Conservation (phyloP, 2,329 filamentous ascomycete species). For the Colletotrichum trifolii region DNA sequence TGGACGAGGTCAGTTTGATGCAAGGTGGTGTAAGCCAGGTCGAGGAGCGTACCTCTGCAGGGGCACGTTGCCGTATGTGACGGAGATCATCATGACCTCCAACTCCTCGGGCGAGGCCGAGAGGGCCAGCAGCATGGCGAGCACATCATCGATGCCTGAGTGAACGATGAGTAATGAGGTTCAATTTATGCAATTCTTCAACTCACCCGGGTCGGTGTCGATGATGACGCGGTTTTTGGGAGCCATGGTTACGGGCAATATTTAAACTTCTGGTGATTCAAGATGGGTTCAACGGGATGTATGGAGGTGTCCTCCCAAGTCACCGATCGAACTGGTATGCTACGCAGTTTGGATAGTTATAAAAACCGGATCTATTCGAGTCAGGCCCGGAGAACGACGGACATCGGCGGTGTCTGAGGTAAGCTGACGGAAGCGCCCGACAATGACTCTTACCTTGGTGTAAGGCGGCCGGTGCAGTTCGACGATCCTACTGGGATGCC, state of each 20-base stretch:
- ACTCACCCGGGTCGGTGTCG: slow-evolving; percentile 87
- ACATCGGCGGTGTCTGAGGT: slow-evolving; percentile 12
- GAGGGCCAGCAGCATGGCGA: slow-evolving; percentile 88
- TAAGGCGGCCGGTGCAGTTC: not conserved
- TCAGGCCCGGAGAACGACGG: slow-evolving; percentile 27
- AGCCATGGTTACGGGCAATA: slow-evolving; percentile 60
- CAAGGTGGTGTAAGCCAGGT: not conserved
- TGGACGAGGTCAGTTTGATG: slow-evolving; percentile 46
- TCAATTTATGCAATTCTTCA: not conserved
- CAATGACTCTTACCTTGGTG: not conserved
- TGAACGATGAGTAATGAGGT: slow-evolving; percentile 4
- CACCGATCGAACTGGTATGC: not conserved
- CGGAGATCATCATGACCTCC: slow-evolving; percentile 84
- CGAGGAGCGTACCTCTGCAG: slow-evolving; percentile 73
- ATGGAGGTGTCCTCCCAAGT: slow-evolving; percentile 7
- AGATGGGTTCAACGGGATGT: too few relatives aligned
- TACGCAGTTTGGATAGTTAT: not conserved
- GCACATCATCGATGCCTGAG: slow-evolving; percentile 86
- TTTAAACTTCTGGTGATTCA: not conserved
- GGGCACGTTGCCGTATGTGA: slow-evolving; percentile 95
- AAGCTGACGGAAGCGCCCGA: slow-evolving; percentile 31
- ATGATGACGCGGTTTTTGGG: slow-evolving; percentile 86
- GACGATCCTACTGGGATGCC: not conserved
- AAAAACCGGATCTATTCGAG: slow-evolving; percentile 12
- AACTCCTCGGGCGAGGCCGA: slow-evolving; percentile 85